Conservation (phyloP, 2,329 filamentous ascomycete genomes). For the Arthroderma sp. region DNA sequence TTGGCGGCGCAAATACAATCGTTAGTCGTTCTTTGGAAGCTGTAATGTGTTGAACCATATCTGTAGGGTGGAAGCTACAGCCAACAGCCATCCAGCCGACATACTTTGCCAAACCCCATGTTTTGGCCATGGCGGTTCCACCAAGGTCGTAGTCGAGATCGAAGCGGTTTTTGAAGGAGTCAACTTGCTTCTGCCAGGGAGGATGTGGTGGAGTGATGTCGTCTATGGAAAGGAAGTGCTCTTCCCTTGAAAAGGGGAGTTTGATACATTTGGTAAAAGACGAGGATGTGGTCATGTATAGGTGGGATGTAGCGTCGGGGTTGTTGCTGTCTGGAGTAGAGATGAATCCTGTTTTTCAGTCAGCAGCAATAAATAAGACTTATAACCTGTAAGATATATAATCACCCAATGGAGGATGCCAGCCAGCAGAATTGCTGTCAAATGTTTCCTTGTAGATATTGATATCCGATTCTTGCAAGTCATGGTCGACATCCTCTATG, state of each 20-base stretch:
- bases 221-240: not conserved
- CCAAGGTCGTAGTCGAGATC: conserved; percentile 38
- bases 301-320: not conserved
- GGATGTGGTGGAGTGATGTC: conserved; percentile 1
- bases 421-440: not conserved
- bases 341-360: not conserved
- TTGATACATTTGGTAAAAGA: not conserved
- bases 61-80: conserved; percentile 41
- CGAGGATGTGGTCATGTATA: not conserved
- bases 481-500: not conserved
- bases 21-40: conserved; percentile 32
- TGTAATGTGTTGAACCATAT: conserved; percentile 45
- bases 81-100: conserved; percentile 36
- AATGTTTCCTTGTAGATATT: not conserved
- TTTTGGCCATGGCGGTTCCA: conserved; percentile 35
- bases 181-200: conserved; percentile 20
- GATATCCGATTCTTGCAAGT: not conserved
- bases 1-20: conserved; percentile 23
- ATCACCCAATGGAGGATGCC: conserved; percentile 1
- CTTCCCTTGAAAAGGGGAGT: not conserved
- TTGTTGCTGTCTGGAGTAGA: not conserved
- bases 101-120: conserved; percentile 38
- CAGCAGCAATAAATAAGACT: not conserved
- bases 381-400: too few species aligned
- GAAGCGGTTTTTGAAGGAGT: conserved; percentile 29